Conservation (phyloP, 2,329 filamentous ascomycete genomes). For the Xenoacremonium recifei region DNA sequence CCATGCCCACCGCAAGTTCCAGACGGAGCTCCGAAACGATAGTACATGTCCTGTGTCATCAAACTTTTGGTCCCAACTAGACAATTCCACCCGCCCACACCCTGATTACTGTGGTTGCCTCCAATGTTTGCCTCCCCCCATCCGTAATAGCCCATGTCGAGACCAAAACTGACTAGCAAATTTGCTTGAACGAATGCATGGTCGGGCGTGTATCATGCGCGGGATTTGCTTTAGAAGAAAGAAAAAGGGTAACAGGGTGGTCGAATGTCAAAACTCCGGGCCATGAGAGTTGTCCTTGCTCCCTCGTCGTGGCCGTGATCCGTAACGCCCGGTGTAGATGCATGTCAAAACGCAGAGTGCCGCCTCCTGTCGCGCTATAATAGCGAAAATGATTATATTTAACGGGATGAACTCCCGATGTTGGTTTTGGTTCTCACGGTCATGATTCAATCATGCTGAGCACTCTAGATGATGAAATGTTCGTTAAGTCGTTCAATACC, state of each 20-base stretch:
- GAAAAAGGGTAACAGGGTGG: no score
- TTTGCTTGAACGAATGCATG: no score
- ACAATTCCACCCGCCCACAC: no score
- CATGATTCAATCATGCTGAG: conserved; percentile 1
- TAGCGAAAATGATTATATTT: conserved; percentile 4
- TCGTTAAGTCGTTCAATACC: conserved; percentile 42
- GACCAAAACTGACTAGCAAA: conserved; percentile 4
- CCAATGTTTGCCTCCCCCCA: neutral
- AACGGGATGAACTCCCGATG: conserved; percentile 4
- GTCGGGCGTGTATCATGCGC: no score
- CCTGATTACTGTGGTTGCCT: no score
- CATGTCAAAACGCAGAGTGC: conserved; percentile 9
- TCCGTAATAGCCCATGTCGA: neutral
- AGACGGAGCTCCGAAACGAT: neutral
- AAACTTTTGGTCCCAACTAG: neutral
- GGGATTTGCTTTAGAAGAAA: no score
- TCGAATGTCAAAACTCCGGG: conserved; percentile 23
- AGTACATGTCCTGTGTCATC: neutral
- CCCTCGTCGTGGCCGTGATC: conserved; percentile 14
- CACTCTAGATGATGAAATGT: conserved; percentile 11
- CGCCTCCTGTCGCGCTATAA: conserved; percentile 1
- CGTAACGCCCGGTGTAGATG: conserved; percentile 23
- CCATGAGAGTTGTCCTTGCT: conserved; percentile 18
- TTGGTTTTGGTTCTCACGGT: neutral
- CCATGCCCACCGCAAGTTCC: neutral